Evolutionary conservation across 441 rosid species (phyloP).

Genomic region (Pelargonium cotyledonis): DNA sequence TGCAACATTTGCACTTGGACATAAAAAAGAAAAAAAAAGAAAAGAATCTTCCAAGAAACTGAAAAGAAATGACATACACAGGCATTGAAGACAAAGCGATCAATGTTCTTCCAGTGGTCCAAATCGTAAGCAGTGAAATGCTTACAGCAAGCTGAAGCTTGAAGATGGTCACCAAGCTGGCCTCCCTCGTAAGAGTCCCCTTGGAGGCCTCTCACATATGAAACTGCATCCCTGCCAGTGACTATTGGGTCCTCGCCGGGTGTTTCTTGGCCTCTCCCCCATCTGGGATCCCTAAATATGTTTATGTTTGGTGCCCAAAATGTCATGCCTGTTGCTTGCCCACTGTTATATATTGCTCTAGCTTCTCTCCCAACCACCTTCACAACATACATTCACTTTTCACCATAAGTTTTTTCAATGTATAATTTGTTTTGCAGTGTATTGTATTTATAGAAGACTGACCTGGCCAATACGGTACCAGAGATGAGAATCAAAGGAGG

Average conservation of each 20-base stretch:
- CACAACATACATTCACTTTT: not conserved
- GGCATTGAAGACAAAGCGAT: constrained; percentile 62
- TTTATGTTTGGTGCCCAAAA: constrained; percentile 45
- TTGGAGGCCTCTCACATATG: constrained; percentile 75
- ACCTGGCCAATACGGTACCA: constrained; percentile 3
- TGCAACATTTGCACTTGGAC: not conserved
- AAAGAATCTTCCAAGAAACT: not conserved
- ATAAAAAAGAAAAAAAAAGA: not conserved
- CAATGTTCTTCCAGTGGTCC: constrained; percentile 68
- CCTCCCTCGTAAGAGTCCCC: constrained; percentile 69
- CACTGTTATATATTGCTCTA: constrained; percentile 67
- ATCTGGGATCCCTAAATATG: constrained; percentile 15
- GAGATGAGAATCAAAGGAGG: constrained; percentile 47
- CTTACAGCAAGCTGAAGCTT: constrained; percentile 90
- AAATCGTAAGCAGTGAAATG: constrained; percentile 83
- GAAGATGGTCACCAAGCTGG: constrained; percentile 44
- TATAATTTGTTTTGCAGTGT: no score
- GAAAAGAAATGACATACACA: constrained; percentile 28
- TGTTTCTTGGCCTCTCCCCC: constrained; percentile 29
- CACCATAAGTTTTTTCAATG: no score
- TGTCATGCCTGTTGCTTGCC: constrained; percentile 21
- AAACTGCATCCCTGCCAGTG: constrained; percentile 56
- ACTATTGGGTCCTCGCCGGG: constrained; percentile 83
- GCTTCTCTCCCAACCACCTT: constrained; percentile 67
- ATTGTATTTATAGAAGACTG: not conserved